Evolutionary conservation across 2,329 filamentous ascomycete genomes (phyloP).

Genomic region (Alternaria tenuissima): DNA sequence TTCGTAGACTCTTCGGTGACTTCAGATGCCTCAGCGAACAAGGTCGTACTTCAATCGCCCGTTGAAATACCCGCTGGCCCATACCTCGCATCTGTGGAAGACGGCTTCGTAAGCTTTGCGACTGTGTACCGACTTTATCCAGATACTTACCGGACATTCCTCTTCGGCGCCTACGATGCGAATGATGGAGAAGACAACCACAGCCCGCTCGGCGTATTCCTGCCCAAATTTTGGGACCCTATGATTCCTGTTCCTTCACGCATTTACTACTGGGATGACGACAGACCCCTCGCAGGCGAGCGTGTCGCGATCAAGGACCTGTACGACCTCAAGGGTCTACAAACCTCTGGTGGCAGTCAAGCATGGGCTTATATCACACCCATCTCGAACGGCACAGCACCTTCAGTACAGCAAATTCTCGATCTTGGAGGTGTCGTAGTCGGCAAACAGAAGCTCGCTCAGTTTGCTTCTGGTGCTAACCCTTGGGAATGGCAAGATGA

Average conservation of each 20-base stretch:
- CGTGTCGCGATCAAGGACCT: slow-evolving; percentile 42
- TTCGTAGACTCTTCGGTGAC: slow-evolving; percentile 24
- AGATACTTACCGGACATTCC: slow-evolving; percentile 41
- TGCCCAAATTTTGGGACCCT: slow-evolving; percentile 39
- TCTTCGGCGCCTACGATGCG: slow-evolving; percentile 41
- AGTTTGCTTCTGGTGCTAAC: slow-evolving; percentile 53
- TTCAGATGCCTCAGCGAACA: not conserved
- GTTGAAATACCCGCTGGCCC: slow-evolving; percentile 37
- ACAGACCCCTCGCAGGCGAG: slow-evolving; percentile 36
- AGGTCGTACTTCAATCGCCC: slow-evolving; percentile 5
- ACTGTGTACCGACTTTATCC: slow-evolving; percentile 42
- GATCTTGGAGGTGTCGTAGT: slow-evolving; percentile 54
- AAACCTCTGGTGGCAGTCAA: slow-evolving; percentile 35
- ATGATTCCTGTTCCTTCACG: slow-evolving; percentile 52
- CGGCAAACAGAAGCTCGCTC: slow-evolving; percentile 62
- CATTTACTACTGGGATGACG: slow-evolving; percentile 48
- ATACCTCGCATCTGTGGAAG: slow-evolving; percentile 32
- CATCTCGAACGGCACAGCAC: slow-evolving; percentile 27
- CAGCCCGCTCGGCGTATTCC: slow-evolving; percentile 32
- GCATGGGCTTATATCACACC: slow-evolving; percentile 35
- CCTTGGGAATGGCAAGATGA: slow-evolving; percentile 41
- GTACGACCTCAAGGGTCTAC: slow-evolving; percentile 37
- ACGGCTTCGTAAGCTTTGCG: slow-evolving; percentile 27
- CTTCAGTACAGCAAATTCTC: slow-evolving; percentile 36
- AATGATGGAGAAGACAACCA: slow-evolving; percentile 34